A percentile compares a stretch with the other conserved stretches of the same genome.
Conservation (phyloP, 1,284 basidiomycete genomes). For the Polyporus tsugae region DNA sequence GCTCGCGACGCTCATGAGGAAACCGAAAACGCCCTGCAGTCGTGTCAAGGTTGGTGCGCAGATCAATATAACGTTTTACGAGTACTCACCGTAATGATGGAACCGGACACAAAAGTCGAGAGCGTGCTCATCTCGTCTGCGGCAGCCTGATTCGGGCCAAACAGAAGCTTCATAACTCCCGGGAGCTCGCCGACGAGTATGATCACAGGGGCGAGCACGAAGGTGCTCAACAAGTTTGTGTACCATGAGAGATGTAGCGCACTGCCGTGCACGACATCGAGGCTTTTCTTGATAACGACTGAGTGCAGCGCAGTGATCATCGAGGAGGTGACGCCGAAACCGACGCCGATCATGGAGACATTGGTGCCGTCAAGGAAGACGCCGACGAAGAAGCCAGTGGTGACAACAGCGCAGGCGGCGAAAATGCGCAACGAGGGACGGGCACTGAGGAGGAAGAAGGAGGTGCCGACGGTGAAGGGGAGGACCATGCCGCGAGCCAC, state of each 20-base stretch:
- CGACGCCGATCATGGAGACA: conserved; percentile 69
- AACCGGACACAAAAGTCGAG: conserved; percentile 79
- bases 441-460: conserved; percentile 73
- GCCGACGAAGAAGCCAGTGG: conserved; percentile 85
- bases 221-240: conserved; percentile 78
- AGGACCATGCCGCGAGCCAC: conserved; percentile 88
- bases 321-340: conserved; percentile 81
- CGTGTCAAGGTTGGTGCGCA: background rate
- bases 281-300: conserved; percentile 85
- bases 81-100: conserved; percentile 70
- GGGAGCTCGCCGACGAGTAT: conserved; percentile 76
- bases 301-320: conserved; percentile 84
- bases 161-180: conserved; percentile 65
- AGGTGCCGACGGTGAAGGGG: conserved; percentile 86
- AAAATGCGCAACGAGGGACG: conserved; percentile 80
- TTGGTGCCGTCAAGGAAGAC: conserved; percentile 79
- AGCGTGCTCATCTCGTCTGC: conserved; percentile 56
- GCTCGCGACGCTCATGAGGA: conserved; percentile 91
- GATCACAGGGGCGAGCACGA: conserved; percentile 71
- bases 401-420: conserved; percentile 77
- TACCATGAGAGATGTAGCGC: conserved; percentile 87
- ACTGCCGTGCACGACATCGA: conserved; percentile 79
- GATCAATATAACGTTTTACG: background rate
- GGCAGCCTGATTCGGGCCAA: conserved; percentile 48
- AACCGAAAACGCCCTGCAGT: conserved; percentile 78